phyloP scores from a whole-genome alignment of 805 yeast species.

The Zygoascus tannicola region DNA sequence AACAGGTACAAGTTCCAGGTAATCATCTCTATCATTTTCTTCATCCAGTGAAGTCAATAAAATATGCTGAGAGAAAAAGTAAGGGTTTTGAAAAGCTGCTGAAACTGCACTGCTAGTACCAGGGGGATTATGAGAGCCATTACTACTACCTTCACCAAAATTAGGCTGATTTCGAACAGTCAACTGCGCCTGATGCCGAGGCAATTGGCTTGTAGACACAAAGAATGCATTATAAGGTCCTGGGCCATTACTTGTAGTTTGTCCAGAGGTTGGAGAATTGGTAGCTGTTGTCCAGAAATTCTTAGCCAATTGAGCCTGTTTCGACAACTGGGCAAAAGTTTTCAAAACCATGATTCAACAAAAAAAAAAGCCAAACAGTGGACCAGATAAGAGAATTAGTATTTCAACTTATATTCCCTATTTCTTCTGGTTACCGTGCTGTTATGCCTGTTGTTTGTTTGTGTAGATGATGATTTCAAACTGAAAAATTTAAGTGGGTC shows the following conservation, averaged over 20 bases:
- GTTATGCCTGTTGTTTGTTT: too few species aligned
- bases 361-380: too few species aligned
- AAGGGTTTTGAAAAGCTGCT: background rate
- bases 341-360: conserved; percentile 29
- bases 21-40: conserved; percentile 11
- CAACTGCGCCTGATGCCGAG: conserved; percentile 31
- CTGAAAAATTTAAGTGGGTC: too few species aligned
- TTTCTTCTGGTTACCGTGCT: too few species aligned
- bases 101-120: background rate
- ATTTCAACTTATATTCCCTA: too few species aligned
- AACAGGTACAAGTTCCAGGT: background rate
- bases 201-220: conserved; percentile 32
- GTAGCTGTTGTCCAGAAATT: conserved; percentile 28
- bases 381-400: too few species aligned
- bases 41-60: conserved; percentile 19
- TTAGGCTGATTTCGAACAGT: conserved; percentile 13
- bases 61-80: conserved; percentile 3
- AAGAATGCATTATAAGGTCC: conserved; percentile 24
- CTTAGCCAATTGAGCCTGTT: conserved; percentile 33
- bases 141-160: conserved; percentile 8
- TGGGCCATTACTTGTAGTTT: background rate
- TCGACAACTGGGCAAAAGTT: conserved; percentile 28
- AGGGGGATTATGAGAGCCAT: background rate
- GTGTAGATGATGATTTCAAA: too few species aligned
- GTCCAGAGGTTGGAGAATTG: background rate